Evolutionary conservation across 352 stramenopile species (phyloP), one percentile per base, ranked within the genome.

Genomic region (Thalassiosira mediterranea): DNA sequence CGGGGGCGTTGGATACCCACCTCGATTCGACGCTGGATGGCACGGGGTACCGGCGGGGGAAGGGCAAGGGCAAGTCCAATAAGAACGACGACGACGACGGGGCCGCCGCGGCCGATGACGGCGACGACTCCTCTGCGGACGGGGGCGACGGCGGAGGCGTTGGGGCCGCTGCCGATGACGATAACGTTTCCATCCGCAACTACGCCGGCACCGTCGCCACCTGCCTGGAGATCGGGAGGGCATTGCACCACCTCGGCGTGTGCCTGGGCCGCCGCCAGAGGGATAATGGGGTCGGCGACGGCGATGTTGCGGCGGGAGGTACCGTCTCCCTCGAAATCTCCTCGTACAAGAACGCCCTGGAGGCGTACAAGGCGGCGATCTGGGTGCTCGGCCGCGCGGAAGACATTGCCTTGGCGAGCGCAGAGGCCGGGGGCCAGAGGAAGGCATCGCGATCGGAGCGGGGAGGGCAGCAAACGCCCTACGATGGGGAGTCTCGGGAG

Each of bases 211-310:
- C 81, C 52, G 70, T 84, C 31, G 68, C 81, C 26, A 79, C 37
- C 54, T 88, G 77, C 38, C 56, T 88, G n/a, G 81, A 88, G 44
- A 76, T 83, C 56, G 81, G 81, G 10, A 58, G 81, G 19, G 52
- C 73, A 38, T 70, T 88, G 48, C 77, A 88, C 72, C 76, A 86
- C 47, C 66, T 86, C 19, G 81, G 81, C 3, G 46, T 86, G 23
- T 80, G 70, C 56, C 74, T 88, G 42, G 81, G 77, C 34, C 61
- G 72, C 19, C 53, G 69, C 23, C 77, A 85, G 51, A 79, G 72
- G 47, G 70, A 86, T 63, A 51, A 32, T 21, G 57, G 56, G 34
- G 23, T 47, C 19, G 47, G 23, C 1, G 28, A 53, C 28, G 34
- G 44, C 28, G n/a, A 7, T 53, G 31, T 40, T 48, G 37, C 26